Evolutionary conservation across 2,329 filamentous ascomycete genomes (phyloP).

Genomic region (Xylariaceae sp.): DNA sequence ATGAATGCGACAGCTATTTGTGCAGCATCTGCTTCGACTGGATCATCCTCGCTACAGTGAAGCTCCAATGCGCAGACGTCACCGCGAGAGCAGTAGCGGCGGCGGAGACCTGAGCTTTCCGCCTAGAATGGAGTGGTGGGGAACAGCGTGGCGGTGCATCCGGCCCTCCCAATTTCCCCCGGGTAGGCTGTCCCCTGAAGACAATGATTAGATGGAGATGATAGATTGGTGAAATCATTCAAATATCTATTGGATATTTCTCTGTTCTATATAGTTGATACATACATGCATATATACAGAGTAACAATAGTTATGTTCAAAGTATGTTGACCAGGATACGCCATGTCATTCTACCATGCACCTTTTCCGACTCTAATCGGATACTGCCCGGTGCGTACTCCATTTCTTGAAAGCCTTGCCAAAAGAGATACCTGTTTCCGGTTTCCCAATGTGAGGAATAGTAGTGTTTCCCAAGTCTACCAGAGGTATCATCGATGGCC

Average conservation of each 20-base stretch:
- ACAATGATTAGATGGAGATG: neutral
- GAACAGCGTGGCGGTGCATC: neutral
- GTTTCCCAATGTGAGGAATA: conserved; percentile 2
- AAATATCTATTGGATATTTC: neutral
- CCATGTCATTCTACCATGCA: neutral
- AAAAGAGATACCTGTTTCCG: conserved; percentile 16
- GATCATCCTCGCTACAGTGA: conserved; percentile 12
- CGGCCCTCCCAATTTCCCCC: too few species aligned
- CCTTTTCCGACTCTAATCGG: neutral
- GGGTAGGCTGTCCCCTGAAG: neutral
- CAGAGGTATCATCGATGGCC: conserved; percentile 62
- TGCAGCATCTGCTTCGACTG: conserved; percentile 13
- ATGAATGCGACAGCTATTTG: conserved; percentile 20
- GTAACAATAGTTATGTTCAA: too few species aligned
- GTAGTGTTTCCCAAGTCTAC: conserved; percentile 42
- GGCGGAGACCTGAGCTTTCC: too few species aligned
- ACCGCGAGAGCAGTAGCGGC: conserved; percentile 21
- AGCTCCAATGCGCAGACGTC: conserved; percentile 22
- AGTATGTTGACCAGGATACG: neutral
- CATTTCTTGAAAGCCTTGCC: conserved; percentile 24
- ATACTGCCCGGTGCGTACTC: conserved; percentile 9
- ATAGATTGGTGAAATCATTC: too few species aligned
- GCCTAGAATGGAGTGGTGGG: neutral
- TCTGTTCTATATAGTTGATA: neutral
- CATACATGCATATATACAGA: neutral